Evolutionary conservation across 148 eudicot genomes (phyloP), one percentile per base, ranked within the genome.

Genomic region (Rhododendron ferrugineum): DNA sequence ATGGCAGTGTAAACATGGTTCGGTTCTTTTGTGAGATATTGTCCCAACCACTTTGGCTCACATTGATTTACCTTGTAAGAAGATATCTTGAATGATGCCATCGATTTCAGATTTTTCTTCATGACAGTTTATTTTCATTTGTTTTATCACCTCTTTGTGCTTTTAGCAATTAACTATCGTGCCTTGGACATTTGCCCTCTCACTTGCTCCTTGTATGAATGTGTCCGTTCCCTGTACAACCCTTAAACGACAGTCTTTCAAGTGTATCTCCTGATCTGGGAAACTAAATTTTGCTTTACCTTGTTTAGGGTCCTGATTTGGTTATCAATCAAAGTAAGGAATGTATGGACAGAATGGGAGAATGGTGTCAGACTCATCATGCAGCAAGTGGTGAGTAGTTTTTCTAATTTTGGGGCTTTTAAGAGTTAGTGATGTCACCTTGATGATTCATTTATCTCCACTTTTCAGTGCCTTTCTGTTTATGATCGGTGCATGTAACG

Each of bases 311-410:
- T 54, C 99, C 99, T 83, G 93, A 94, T 84, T 88, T 97, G 87
- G 94, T 97, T 83, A 91, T 95, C 87, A 91, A 89, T 93, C 99
- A 97, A 89, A 58, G 94, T 85, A 90, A 94, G 84, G 96, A 93
- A 83, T 94, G 98, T 85, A 85, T 94, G 83, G 96, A 93, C 84
- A 88, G 84, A 82, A 95, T 97, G 98, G 94, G 92, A 46, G 94
- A 92, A 84, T 95, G 96, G 99, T 94, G 96, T 91, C 96, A 93
- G 89, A 82, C 83, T 78, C 98, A 97, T 91, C 98, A 95, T 80
- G 93, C 90, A 84, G 95, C 87, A 86, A 97, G 99, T 91, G 99
- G 99, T 95, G 88, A 88, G 96, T 70, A 79, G 64, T 46, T 28
- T 84, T 86, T 11, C 36, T 66, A 18, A 18, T 44, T 54, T 84